Evolutionary conservation across 1,139 yeast species (phyloP), one percentile per base, ranked within the genome.

Genomic region (Candida glucosophila): DNA sequence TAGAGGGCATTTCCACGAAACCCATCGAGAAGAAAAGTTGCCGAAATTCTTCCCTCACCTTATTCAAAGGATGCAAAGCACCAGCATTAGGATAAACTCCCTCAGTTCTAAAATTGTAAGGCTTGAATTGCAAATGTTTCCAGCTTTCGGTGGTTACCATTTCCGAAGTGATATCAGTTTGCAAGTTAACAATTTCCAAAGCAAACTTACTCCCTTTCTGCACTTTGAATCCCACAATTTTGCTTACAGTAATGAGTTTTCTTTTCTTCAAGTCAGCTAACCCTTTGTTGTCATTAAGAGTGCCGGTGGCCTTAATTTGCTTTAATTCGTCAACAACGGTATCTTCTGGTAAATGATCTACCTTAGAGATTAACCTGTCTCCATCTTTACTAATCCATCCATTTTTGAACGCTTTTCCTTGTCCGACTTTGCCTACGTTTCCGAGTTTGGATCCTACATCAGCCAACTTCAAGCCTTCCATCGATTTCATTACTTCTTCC

Each of bases 11-110:
- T 64, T 90, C 99, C 17, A 90, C 76, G 75, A 90, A 90, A 7
- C 99, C 99, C 86, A 90, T 77, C 22, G 92, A 77, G 62, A 90
- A 90, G 73, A 92, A 90, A 48, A 92, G 88, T 54, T 88, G 95
- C 63, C 98, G 74, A 60, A 90, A 92, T 57, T 92, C 98, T 58
- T 88, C 96, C 47, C 96, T 76, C 31, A 90, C 97, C 59, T 90
- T 90, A 64, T 77, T 85, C 47, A 90, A 69, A 19, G 99, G 99
- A 57, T 90, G 99, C 45, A 90, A 69, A 22, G 98, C 94, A 49
- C 99, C 99, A 14, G 93, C 73, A 24, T 62, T 65, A 27, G 96
- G 92, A 39, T 67, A 64, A 25, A 83, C 73, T 49, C 99, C 98
- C 62, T 90, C 95, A 26, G 97, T 85, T 47, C 85, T 73, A 67